A percentile compares a stretch with the other conserved stretches of the same genome.
Evolutionary conservation across 768 basidiomycete species (phyloP).

Genomic region (Phaffia australis): DNA sequence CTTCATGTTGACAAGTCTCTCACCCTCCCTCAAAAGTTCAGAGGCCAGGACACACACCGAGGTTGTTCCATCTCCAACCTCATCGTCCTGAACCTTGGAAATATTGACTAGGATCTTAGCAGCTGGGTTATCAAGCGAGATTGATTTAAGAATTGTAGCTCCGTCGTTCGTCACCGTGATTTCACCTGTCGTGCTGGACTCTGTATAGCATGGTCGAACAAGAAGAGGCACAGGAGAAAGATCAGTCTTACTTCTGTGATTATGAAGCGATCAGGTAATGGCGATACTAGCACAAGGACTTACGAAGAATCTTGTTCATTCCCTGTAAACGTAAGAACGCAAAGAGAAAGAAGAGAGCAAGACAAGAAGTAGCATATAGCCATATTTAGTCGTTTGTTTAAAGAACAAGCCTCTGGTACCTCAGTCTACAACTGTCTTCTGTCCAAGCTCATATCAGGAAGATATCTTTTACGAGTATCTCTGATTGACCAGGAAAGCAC

Average conservation of each 20-base stretch:
- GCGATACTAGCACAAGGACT: constrained; percentile 10
- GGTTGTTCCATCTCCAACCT: constrained; percentile 73
- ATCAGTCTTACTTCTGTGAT: background rate
- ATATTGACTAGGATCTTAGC: constrained; percentile 99
- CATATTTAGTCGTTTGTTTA: background rate
- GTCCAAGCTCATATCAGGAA: background rate
- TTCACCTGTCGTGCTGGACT: constrained; percentile 62
- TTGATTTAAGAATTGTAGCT: constrained; percentile 93
- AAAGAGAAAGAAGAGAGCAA: constrained; percentile 1
- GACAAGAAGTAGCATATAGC: background rate
- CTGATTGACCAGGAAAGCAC: background rate
- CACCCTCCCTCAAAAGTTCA: constrained; percentile 86
- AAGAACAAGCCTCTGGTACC: background rate
- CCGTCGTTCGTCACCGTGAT: constrained; percentile 98
- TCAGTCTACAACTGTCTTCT: too few species aligned
- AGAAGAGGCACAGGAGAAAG: background rate
- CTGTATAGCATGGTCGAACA: constrained; percentile 22
- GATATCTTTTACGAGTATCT: background rate
- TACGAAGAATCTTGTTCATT: constrained; percentile 96
- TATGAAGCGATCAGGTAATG: background rate
- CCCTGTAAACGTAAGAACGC: constrained; percentile 40
- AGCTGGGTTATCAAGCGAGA: constrained; percentile 94
- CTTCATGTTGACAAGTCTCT: constrained; percentile 75
- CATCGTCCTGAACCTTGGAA: constrained; percentile 99
- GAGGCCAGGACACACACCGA: constrained; percentile 82